Percentiles rank a stretch among this genome's conserved stretches.
These are phyloP conservation scores for Phytophthora ohioensis DNA, from an alignment of 352 stramenopile genomes.

Conservation along the genomic window DNA sequence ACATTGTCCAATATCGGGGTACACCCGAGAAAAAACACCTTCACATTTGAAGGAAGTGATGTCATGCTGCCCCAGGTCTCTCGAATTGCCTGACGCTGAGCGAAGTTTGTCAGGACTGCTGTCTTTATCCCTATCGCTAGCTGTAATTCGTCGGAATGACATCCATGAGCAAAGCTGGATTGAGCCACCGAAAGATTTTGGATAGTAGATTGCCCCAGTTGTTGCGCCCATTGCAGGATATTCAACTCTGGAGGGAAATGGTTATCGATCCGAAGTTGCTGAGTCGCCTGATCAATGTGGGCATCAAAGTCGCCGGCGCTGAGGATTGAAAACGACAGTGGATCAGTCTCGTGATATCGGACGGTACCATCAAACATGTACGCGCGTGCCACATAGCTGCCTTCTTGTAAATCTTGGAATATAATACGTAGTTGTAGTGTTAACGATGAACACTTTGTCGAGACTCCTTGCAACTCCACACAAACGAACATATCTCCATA, in stretches of 20 bases:
- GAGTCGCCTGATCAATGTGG: not conserved
- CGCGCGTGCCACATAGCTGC: slow-evolving; percentile 11
- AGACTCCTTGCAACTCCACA: slow-evolving; percentile 13
- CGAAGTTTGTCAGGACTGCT: slow-evolving; percentile 35
- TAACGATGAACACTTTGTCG: slow-evolving; percentile 7
- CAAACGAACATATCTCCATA: slow-evolving; percentile 6
- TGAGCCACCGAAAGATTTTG: too few species aligned
- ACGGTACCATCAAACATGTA: slow-evolving; percentile 11
- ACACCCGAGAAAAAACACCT: slow-evolving; percentile 42
- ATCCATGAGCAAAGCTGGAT: too few species aligned
- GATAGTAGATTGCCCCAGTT: not conserved
- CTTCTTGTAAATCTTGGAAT: slow-evolving; percentile 12
- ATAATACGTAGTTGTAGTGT: slow-evolving; percentile 29
- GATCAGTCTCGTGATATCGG: not conserved
- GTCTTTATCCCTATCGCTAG: slow-evolving; percentile 51
- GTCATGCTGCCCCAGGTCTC: slow-evolving; percentile 43
- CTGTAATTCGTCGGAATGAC: not conserved
- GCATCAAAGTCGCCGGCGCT: slow-evolving; percentile 7
- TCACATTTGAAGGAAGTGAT: slow-evolving; percentile 11
- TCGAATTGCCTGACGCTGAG: slow-evolving; percentile 45
- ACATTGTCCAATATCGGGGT: not conserved
- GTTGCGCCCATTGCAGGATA: slow-evolving; percentile 12
- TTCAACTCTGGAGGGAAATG: slow-evolving; percentile 17
- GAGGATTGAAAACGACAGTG: slow-evolving; percentile 18
- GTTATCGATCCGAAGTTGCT: slow-evolving; percentile 2